Base-by-base conservation (phyloP, 352 stramenopile genomes). In the Globisporangium lucens region DNA sequence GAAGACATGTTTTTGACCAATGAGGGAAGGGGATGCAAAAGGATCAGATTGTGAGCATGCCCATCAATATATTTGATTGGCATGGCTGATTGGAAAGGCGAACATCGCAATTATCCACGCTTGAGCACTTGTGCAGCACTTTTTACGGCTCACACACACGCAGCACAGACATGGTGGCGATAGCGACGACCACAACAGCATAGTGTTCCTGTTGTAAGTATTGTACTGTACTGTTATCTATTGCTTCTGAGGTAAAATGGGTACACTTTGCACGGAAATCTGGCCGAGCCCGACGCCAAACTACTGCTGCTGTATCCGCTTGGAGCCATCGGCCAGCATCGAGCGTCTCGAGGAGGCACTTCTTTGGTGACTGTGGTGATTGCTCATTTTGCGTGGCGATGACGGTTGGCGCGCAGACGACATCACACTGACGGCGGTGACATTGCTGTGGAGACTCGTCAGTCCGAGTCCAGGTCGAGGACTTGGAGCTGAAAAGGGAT, bases 161-260 rank as follows among this genome's bases (percentile, higher is more conserved):
- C 38, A 47, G 15, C 15, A 4, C 38, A 47, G 38, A 4, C 13
- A 47, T 47, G 41, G 12, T n/a, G 41, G 5, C 8, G 2, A n/a
- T n/a, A 6, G 22, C 12, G 10, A 29, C 12, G 12, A 33, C 15
- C 10, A 8, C 55, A 29, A 8, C 9, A 29, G 1, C 55, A 43
- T 17, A 20, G 17, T 49, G 17, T 5, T 60, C 9, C 55, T 9
- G 20, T 20, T 43, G 22, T 9, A 24, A 24, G 4, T 33, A 33
- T 33, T 33, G 0, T 17, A 15, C 13, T 27, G 7, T 7, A 38
- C 13, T 38, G 7, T 6, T 27, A 27, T 4, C 4, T 49, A 49
- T 24, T 59, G 56, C 46, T 65, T 69, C 43, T 46, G 43, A 20
- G 64, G 56, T 3, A 46, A 65, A 0, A 69, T 69, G 17, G 56